Base-by-base conservation (phyloP, 495 filamentous ascomycete species). In the Daldinia decipiens region DNA sequence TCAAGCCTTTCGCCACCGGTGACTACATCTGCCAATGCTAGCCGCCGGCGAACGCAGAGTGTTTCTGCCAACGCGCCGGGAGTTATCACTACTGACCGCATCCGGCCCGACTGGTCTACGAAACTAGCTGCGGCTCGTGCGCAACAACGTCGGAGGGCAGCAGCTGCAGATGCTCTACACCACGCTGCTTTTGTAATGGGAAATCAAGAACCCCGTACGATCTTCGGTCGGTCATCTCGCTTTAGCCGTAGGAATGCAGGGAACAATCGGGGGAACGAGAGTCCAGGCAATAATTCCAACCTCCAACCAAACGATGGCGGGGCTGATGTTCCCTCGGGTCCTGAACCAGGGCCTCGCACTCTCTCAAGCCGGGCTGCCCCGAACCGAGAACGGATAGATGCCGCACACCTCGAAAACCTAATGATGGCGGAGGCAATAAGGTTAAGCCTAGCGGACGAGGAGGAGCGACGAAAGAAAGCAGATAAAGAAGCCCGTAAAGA, bases 381-480 rank as follows among this genome's bases (percentile, higher is more conserved):
- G 3, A n/a, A 29, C 61, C 58, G 70, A 38, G 64, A 73, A 60
- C 73, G 74, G 53, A 57, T 73, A 67, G 61, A 74, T 27, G 68
- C 70, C 19, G 75, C 73, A 6, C 95, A 98, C 72, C 81, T 98
- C 11, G 95, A 99, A 76, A 95, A 97, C 53, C 92, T 98, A 84
- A 99, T 99, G 95, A 92, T 98, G 86, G 92, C 94, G 85, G 95
- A 98, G 76, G 95, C 95, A 2, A 95, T 99, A 59, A 84, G 95
- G 32, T 79, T 97, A 52, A 96, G 93, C 55, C 82, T 98, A 27
- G 94, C 91, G 7, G 91, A 91, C 32, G 95, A 99, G 74, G 95
- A 99, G 73, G 94, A 98, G 50, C 87, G 94, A 53, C 89, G 90
- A 68, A 90, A 85, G 54, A 91, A 91, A 72, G 91, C 91, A 32